A percentile compares a stretch with the other conserved stretches of the same genome.
Conservation (phyloP, 306 rosid species). For the Luffa acutangula region DNA sequence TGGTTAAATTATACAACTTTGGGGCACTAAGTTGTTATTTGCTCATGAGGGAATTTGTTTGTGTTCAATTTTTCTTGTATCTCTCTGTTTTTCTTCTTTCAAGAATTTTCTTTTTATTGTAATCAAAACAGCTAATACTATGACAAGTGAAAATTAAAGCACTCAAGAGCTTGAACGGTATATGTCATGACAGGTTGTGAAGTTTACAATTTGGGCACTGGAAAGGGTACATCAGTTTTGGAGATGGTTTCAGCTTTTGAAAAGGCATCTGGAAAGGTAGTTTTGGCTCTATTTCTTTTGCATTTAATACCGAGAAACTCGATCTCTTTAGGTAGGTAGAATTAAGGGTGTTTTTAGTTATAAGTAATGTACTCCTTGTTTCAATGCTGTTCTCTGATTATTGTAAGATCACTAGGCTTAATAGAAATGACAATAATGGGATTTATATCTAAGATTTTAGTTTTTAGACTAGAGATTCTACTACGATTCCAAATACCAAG, state of each 20-base stretch:
- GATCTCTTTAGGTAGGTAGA: not conserved
- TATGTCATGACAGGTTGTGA: constrained; percentile 53
- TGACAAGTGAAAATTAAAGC: not conserved
- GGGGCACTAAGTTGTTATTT: not conserved
- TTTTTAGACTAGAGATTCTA: not conserved
- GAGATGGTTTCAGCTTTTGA: constrained; percentile 95
- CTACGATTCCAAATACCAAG: not conserved
- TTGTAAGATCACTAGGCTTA: not conserved
- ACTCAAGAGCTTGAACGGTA: not conserved
- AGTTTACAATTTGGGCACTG: constrained; percentile 95
- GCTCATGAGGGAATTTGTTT: not conserved
- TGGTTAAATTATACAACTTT: not conserved
- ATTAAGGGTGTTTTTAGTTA: not conserved
- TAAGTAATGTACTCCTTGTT: not conserved
- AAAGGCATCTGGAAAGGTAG: constrained; percentile 84
- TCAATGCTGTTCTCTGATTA: not conserved
- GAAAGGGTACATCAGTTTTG: constrained; percentile 92
- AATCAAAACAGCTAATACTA: not conserved
- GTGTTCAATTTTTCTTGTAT: not conserved
- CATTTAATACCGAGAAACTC: not conserved
- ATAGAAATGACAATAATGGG: not conserved
- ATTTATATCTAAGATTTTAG: not conserved
- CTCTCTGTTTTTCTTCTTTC: not conserved
- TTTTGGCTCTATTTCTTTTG: not conserved
- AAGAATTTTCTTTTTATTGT: not conserved